Evolutionary conservation across 768 basidiomycete genomes (phyloP).

Genomic region (Tulasnella sp.): DNA sequence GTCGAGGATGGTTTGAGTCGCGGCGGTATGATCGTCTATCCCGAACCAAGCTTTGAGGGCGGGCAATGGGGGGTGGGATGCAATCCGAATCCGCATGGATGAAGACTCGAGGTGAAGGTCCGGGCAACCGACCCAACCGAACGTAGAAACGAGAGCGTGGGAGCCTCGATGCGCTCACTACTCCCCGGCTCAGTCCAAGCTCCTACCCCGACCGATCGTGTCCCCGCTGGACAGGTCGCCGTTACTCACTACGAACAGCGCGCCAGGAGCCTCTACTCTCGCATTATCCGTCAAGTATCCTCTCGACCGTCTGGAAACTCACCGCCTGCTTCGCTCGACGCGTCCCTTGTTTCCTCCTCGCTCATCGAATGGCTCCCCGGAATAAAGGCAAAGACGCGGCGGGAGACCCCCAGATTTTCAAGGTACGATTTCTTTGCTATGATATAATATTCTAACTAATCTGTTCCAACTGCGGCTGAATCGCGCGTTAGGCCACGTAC

Average conservation of each 20-base stretch:
- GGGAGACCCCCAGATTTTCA: conserved; percentile 67
- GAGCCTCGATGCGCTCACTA: background rate
- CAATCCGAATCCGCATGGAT: background rate
- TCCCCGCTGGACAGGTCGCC: background rate
- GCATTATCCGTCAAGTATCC: background rate
- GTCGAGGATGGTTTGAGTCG: background rate
- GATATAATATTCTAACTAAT: no score
- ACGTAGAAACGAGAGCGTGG: background rate
- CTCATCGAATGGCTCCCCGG: background rate
- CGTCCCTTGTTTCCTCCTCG: background rate
- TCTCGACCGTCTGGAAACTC: background rate
- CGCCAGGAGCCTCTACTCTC: background rate
- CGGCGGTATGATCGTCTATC: background rate
- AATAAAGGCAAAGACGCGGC: conserved; percentile 17
- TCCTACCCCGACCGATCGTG: background rate
- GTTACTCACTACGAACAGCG: background rate
- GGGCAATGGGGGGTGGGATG: background rate
- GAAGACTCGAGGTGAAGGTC: background rate
- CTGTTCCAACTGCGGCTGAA: conserved; percentile 22
- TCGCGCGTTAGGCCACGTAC: conserved; percentile 67
- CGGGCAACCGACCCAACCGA: background rate
- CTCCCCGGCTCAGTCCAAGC: background rate
- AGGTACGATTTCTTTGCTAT: conserved; percentile 43
- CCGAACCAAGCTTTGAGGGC: background rate
- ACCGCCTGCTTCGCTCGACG: background rate